Conservation (phyloP, 805 yeast species). For the Myxozyma udenii region DNA sequence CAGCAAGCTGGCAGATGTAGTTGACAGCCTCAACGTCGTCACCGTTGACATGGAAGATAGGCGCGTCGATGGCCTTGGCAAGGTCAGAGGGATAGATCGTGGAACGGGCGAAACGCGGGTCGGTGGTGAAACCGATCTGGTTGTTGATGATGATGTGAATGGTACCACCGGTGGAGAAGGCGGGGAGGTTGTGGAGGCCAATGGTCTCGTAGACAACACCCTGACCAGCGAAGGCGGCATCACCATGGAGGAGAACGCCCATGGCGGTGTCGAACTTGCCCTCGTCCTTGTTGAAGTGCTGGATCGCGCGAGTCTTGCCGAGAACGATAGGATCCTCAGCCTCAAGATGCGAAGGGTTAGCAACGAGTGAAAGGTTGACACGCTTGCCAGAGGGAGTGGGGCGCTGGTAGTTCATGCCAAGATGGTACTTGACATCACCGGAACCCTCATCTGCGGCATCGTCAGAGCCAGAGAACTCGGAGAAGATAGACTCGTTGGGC, state of each 20-base stretch:
- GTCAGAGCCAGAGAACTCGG: slow-evolving; percentile 90
- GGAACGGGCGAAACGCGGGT: slow-evolving; percentile 95
- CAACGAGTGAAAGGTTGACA: slow-evolving; percentile 92
- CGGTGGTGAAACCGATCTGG: slow-evolving; percentile 99
- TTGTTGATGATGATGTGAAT: slow-evolving; percentile 93
- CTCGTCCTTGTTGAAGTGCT: slow-evolving; percentile 84
- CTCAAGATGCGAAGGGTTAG: slow-evolving; percentile 98
- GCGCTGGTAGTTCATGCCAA: slow-evolving; percentile 98
- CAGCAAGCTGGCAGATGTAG: slow-evolving; percentile 91
- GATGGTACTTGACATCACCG: slow-evolving; percentile 98
- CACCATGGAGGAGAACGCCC: slow-evolving; percentile 95
- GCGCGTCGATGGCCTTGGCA: slow-evolving; percentile 95
- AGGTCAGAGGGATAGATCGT: slow-evolving; percentile 97
- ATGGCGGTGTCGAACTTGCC: slow-evolving; percentile 81
- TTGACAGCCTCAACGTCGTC: slow-evolving; percentile 94
- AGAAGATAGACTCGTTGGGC: slow-evolving; percentile 95
- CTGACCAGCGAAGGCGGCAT: slow-evolving; percentile 97
- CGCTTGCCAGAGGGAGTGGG: slow-evolving; percentile 98
- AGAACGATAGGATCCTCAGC: slow-evolving; percentile 98
- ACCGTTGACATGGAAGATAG: slow-evolving; percentile 98
- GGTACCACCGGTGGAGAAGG: slow-evolving; percentile 97
- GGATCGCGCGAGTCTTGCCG: slow-evolving; percentile 96
- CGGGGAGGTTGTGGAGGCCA: slow-evolving; percentile 90
- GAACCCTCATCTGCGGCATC: slow-evolving; percentile 86
- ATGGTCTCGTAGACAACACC: slow-evolving; percentile 99